Conservation (phyloP, 2,329 filamentous ascomycete species). For the Metarhizium album region DNA sequence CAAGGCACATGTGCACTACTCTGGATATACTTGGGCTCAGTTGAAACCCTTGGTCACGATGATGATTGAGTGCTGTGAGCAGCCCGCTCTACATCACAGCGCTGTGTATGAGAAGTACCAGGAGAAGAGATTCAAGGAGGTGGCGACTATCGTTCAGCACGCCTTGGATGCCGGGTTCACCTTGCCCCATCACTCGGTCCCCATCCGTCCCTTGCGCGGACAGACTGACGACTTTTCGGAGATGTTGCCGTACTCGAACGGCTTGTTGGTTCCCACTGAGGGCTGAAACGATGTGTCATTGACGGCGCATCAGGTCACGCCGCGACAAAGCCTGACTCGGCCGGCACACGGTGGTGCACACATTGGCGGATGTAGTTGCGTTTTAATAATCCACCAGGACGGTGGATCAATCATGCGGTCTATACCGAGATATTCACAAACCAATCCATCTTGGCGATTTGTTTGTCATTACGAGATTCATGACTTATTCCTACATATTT, state of each 20-base stretch:
- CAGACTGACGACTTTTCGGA: constrained; percentile 15
- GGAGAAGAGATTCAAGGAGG: constrained; percentile 77
- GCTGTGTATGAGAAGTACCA: constrained; percentile 90
- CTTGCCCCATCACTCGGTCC: constrained; percentile 32
- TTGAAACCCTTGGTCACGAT: constrained; percentile 65
- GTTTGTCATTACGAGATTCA: constrained; percentile 9
- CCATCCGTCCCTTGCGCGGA: constrained; percentile 21
- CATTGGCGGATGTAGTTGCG: not conserved
- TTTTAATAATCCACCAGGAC: not conserved
- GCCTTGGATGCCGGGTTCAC: constrained; percentile 55
- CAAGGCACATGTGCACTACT: constrained; percentile 79
- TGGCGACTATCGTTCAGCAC: constrained; percentile 66
- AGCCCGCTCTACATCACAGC: constrained; percentile 68
- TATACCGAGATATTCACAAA: not conserved
- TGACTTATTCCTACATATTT: constrained; percentile 7
- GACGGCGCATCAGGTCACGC: not conserved
- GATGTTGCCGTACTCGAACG: constrained; percentile 15
- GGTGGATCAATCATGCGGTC: not conserved
- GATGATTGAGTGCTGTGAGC: constrained; percentile 80
- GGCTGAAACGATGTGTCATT: not conserved
- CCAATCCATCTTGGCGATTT: constrained; percentile 2
- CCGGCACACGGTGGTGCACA: not conserved
- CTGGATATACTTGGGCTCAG: constrained; percentile 82
- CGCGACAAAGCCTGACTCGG: not conserved
- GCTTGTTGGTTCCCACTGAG: constrained; percentile 21